A percentile compares a stretch with the other conserved stretches of the same genome.
Evolutionary conservation across 169 alveolate species (phyloP).

Genomic region (Cystoisospora suis): DNA sequence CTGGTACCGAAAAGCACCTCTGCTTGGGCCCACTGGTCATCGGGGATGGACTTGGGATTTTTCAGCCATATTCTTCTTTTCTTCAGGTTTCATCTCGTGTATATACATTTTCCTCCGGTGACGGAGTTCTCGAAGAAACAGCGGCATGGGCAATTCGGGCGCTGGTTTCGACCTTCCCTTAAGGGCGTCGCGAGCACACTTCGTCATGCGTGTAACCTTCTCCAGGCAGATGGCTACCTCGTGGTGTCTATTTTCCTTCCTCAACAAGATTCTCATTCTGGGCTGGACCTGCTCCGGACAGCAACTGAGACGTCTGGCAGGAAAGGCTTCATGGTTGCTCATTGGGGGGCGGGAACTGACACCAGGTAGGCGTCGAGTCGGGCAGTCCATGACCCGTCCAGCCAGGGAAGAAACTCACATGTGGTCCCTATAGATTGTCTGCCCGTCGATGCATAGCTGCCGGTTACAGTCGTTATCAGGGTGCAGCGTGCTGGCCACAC

Average conservation of each 20-base stretch:
- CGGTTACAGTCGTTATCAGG: too few species aligned
- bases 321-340: background rate
- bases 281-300: slow-evolving; percentile 13
- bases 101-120: slow-evolving; percentile 44
- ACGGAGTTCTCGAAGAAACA: slow-evolving; percentile 1
- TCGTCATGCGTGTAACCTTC: background rate
- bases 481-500: too few species aligned
- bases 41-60: too few species aligned
- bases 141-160: slow-evolving; percentile 57
- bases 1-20: too few species aligned
- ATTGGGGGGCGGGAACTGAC: background rate
- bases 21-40: too few species aligned
- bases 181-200: slow-evolving; percentile 37
- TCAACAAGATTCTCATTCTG: background rate
- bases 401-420: too few species aligned
- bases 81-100: slow-evolving; percentile 45
- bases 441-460: too few species aligned
- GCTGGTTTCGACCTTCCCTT: slow-evolving; percentile 52
- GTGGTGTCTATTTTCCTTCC: background rate
- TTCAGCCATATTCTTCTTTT: too few species aligned
- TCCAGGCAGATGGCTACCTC: background rate
- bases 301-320: background rate
- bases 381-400: too few species aligned
- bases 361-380: background rate
- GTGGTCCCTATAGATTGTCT: too few species aligned